Percentiles rank a stretch among this genome's conserved stretches.
Conservation (phyloP, 495 filamentous ascomycete genomes). For the Tetracladium marchalianum region DNA sequence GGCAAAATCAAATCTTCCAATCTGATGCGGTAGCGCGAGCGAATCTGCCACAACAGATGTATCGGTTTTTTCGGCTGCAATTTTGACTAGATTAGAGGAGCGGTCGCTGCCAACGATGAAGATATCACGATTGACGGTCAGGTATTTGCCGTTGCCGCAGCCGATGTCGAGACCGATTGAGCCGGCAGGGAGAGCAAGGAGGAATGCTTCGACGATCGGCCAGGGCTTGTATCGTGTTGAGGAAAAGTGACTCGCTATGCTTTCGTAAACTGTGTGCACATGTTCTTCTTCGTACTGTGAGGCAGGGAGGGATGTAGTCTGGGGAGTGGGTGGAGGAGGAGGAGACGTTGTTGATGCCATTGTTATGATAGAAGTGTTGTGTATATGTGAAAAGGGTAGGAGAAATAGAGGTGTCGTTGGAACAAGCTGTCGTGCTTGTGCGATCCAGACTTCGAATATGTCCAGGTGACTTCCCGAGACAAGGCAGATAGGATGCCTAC, state of each 20-base stretch:
- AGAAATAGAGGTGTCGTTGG: conserved; percentile 5
- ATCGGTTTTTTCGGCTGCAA: conserved; percentile 51
- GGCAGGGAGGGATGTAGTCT: not conserved
- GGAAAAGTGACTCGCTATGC: conserved; percentile 92
- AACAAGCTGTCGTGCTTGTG: conserved; percentile 11
- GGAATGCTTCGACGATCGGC: conserved; percentile 81
- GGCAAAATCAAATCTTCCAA: conserved; percentile 72
- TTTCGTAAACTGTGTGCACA: conserved; percentile 89
- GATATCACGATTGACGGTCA: conserved; percentile 65
- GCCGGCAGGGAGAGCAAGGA: conserved; percentile 54
- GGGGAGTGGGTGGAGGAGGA: not conserved
- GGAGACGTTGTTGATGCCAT: conserved; percentile 4
- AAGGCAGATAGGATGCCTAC: not conserved
- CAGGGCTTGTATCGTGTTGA: conserved; percentile 95
- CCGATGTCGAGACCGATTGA: conserved; percentile 85
- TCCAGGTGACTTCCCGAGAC: conserved; percentile 11
- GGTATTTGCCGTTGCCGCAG: conserved; percentile 95
- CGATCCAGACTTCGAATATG: not conserved
- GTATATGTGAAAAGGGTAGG: not conserved
- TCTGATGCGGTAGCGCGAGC: conserved; percentile 58
- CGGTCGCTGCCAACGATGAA: conserved; percentile 85
- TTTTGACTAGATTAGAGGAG: conserved; percentile 64
- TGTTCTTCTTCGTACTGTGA: conserved; percentile 64
- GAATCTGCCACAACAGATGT: conserved; percentile 61
- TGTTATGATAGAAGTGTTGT: not conserved